These are phyloP conservation scores for Lactarius tabidus DNA, from an alignment of 768 basidiomycete species.

Conservation along the genomic window DNA sequence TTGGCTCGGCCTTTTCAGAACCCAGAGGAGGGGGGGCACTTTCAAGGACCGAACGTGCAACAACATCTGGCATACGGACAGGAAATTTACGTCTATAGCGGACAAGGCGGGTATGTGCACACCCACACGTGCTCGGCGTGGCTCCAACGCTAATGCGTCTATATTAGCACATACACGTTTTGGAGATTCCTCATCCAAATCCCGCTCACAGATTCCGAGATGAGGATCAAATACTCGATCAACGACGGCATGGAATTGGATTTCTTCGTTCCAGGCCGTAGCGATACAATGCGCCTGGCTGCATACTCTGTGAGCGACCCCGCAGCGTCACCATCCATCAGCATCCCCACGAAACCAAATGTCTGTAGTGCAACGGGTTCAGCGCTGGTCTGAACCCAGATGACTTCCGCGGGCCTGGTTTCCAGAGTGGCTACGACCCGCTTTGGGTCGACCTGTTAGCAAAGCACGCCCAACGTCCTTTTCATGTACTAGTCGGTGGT, in stretches of 20 bases:
- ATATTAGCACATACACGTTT: slow-evolving; percentile 76
- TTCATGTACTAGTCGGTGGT: slow-evolving; percentile 90
- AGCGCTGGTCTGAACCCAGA: slow-evolving; percentile 86
- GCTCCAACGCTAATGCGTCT: not conserved
- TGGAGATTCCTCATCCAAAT: slow-evolving; percentile 90
- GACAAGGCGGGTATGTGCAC: slow-evolving; percentile 43
- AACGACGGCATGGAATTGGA: slow-evolving; percentile 73
- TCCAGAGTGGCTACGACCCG: slow-evolving; percentile 78
- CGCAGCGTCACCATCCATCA: not conserved
- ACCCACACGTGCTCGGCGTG: not conserved
- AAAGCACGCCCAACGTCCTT: slow-evolving; percentile 74
- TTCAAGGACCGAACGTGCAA: slow-evolving; percentile 32
- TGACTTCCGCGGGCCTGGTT: slow-evolving; percentile 79
- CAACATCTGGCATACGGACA: slow-evolving; percentile 51
- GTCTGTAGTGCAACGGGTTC: slow-evolving; percentile 75
- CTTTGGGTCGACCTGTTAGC: slow-evolving; percentile 91
- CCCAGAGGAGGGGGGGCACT: not conserved
- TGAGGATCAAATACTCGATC: slow-evolving; percentile 74
- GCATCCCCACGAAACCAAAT: slow-evolving; percentile 8
- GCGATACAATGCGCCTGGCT: slow-evolving; percentile 89
- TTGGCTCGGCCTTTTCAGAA: slow-evolving; percentile 40
- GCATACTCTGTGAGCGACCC: slow-evolving; percentile 64
- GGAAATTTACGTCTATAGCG: slow-evolving; percentile 68
- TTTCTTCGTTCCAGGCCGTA: slow-evolving; percentile 78
- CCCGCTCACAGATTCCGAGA: slow-evolving; percentile 66